Conservation (phyloP, 2,329 filamentous ascomycete species). For the Eurotiales sp. region DNA sequence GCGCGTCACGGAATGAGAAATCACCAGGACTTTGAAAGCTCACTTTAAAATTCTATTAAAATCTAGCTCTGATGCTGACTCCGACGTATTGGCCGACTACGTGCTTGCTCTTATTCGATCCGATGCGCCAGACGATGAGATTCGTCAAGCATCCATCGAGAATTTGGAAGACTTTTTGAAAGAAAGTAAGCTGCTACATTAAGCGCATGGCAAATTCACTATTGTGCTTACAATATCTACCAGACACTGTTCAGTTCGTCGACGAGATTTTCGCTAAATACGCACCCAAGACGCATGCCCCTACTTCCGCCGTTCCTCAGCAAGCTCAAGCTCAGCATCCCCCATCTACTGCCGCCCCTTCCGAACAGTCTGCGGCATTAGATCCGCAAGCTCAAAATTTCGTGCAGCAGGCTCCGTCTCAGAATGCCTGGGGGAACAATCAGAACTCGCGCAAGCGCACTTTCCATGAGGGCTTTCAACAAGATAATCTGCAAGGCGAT, state of each 20-base stretch:
- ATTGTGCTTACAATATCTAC: no score
- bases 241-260: constrained; percentile 53
- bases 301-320: constrained; percentile 15
- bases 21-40: neutral
- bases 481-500: constrained; percentile 41
- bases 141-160: constrained; percentile 51
- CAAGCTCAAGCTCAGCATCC: constrained; percentile 19
- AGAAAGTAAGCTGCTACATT: constrained; percentile 41
- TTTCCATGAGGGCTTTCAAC: constrained; percentile 49
- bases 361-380: constrained; percentile 16
- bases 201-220: no score
- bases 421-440: constrained; percentile 20
- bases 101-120: constrained; percentile 56
- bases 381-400: constrained; percentile 18
- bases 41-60: constrained; percentile 6
- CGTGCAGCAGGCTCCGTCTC: constrained; percentile 19
- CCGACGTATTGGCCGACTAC: constrained; percentile 60
- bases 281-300: constrained; percentile 39
- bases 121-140: constrained; percentile 53
- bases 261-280: constrained; percentile 54
- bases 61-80: constrained; percentile 57
- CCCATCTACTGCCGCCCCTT: constrained; percentile 3
- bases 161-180: constrained; percentile 57
- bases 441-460: constrained; percentile 49
- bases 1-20: neutral